Percentiles rank a stretch among this genome's conserved stretches.
Conservation (phyloP, 352 stramenopile genomes). For the Pythium aphanidermatum region DNA sequence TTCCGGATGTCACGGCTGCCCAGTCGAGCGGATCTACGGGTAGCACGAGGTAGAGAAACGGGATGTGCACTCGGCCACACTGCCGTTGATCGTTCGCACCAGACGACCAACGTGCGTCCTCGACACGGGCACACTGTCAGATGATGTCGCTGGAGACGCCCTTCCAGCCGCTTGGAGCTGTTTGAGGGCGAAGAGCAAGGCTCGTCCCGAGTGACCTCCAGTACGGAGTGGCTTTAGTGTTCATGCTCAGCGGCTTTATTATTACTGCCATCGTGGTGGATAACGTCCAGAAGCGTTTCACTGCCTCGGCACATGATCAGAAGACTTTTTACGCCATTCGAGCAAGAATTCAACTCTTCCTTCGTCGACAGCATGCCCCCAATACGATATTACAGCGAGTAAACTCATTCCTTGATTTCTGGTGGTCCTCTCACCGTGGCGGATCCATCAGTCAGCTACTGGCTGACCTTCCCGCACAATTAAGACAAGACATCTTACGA, state of each 20-base stretch:
- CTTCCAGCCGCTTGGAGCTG: no score
- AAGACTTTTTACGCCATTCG: conserved; percentile 40
- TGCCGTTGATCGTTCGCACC: not conserved
- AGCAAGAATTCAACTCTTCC: conserved; percentile 38
- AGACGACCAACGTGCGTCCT: conserved; percentile 12
- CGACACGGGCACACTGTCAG: not conserved
- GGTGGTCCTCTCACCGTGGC: conserved; percentile 39
- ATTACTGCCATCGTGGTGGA: conserved; percentile 45
- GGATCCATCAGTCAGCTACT: conserved; percentile 34
- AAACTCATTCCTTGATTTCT: conserved; percentile 40
- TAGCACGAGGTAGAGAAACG: conserved; percentile 13
- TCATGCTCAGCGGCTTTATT: conserved; percentile 48
- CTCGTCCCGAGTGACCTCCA: conserved; percentile 27
- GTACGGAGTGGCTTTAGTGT: conserved; percentile 31
- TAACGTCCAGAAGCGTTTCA: conserved; percentile 47
- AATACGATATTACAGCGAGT: conserved; percentile 36
- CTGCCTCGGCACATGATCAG: conserved; percentile 38
- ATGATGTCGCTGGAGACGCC: no score
- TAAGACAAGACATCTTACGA: conserved; percentile 30
- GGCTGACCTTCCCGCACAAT: conserved; percentile 23
- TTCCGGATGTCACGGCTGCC: not conserved
- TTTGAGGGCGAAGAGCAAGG: no score
- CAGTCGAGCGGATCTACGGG: conserved; percentile 21
- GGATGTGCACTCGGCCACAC: conserved; percentile 7
- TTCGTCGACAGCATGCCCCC: conserved; percentile 34